Evolutionary conservation across 2,329 filamentous ascomycete genomes (phyloP).

Genomic region (Plenodomus lindquistii): DNA sequence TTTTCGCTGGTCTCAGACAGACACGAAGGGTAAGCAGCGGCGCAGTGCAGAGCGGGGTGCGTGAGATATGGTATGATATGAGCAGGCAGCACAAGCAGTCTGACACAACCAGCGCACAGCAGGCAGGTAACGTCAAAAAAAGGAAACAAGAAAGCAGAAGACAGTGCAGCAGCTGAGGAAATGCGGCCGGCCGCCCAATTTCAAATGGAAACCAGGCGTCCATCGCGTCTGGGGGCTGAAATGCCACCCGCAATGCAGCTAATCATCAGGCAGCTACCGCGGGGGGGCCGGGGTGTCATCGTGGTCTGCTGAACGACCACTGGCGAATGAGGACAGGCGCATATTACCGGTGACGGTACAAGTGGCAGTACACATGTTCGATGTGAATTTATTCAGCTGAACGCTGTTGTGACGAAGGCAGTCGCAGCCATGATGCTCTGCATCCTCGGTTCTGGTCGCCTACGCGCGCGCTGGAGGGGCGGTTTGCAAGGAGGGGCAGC

Average conservation of each 20-base stretch:
- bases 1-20: conserved; percentile 12
- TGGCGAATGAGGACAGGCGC: conserved; percentile 3
- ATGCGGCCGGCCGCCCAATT: conserved; percentile 19
- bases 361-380: conserved; percentile 13
- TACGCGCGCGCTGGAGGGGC: not conserved
- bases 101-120: conserved; percentile 23
- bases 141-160: conserved; percentile 11
- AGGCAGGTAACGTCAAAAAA: conserved; percentile 20
- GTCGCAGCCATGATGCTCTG: conserved; percentile 3
- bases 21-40: not conserved
- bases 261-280: conserved; percentile 35
- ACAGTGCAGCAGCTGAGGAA: conserved; percentile 4
- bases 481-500: conserved; percentile 4
- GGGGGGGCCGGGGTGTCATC: conserved; percentile 18
- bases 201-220: conserved; percentile 20
- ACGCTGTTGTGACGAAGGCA: conserved; percentile 3
- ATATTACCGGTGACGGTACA: conserved; percentile 6
- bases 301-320: conserved; percentile 26
- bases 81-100: conserved; percentile 26
- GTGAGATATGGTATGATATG: conserved; percentile 8
- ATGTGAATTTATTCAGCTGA: conserved; percentile 1
- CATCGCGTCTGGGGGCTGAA: conserved; percentile 26
- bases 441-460: conserved; percentile 2
- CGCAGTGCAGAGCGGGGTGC: conserved; percentile 18
- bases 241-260: conserved; percentile 30